These are phyloP conservation scores for Phytophthora colocasiae DNA, from an alignment of 352 stramenopile genomes.

Conservation along the genomic window DNA sequence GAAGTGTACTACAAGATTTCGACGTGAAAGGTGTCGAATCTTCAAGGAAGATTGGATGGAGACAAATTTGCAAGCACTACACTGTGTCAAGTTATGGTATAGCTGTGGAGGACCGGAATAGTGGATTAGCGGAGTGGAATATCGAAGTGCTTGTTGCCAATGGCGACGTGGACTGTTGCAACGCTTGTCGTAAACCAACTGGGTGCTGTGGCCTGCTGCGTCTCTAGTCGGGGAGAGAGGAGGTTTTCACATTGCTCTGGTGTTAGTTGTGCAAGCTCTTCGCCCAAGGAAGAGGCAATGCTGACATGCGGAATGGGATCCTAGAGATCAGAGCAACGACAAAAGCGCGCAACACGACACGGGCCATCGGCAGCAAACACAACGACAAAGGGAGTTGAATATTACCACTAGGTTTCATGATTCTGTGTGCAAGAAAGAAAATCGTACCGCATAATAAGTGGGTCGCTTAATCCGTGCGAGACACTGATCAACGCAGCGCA, in stretches of 20 bases:
- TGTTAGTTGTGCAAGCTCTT: conserved; percentile 54
- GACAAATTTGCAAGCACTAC: not conserved
- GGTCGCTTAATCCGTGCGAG: conserved; percentile 56
- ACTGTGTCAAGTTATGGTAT: conserved; percentile 4
- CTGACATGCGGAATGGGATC: conserved; percentile 84
- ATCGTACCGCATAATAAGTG: conserved; percentile 71
- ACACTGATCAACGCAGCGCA: conserved; percentile 71
- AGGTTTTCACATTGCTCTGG: conserved; percentile 44
- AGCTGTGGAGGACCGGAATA: conserved; percentile 7
- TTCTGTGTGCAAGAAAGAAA: not conserved
- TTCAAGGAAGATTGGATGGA: not conserved
- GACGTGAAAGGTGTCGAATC: not conserved
- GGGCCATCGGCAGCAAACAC: conserved; percentile 56
- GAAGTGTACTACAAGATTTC: conserved; percentile 1
- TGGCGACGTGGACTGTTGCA: conserved; percentile 62
- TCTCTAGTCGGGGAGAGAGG: conserved; percentile 20
- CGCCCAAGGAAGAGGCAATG: conserved; percentile 69
- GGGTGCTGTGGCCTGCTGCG: conserved; percentile 21
- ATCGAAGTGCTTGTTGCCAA: conserved; percentile 88
- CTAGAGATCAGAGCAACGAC: conserved; percentile 36
- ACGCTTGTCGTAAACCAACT: conserved; percentile 31
- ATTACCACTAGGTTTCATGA: conserved; percentile 24
- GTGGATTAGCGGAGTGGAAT: conserved; percentile 57
- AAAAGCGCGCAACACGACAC: conserved; percentile 10
- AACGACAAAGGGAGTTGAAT: conserved; percentile 36